A percentile compares a stretch with the other conserved stretches of the same genome.
Conservation (phyloP, 805 yeast genomes). For the Candida loeiensis region DNA sequence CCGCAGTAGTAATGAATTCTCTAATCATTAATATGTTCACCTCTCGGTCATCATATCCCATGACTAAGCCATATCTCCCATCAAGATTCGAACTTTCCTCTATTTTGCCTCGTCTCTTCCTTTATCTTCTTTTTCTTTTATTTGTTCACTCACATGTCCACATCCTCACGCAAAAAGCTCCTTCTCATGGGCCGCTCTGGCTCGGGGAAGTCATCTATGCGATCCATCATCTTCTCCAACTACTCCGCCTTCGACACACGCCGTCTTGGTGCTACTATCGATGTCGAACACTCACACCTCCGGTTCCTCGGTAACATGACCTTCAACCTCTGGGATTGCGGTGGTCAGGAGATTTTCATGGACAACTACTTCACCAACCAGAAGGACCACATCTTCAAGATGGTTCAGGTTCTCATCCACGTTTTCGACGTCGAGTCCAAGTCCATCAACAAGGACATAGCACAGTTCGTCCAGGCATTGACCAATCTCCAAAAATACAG, state of each 20-base stretch:
- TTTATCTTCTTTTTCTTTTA: neutral
- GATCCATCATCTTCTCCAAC: constrained; percentile 91
- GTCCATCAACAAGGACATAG: constrained; percentile 89
- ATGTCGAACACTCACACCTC: constrained; percentile 95
- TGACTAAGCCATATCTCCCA: too few species aligned
- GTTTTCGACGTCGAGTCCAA: constrained; percentile 95
- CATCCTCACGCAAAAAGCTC: constrained; percentile 38
- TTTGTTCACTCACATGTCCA: constrained; percentile 19
- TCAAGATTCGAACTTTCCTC: too few species aligned
- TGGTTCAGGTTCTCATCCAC: constrained; percentile 93
- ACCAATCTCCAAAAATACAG: constrained; percentile 78
- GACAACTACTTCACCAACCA: constrained; percentile 88
- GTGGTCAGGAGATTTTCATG: constrained; percentile 96
- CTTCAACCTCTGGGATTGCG: constrained; percentile 95
- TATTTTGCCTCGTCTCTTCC: neutral
- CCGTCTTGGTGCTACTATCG: constrained; percentile 93
- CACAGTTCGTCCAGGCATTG: constrained; percentile 80
- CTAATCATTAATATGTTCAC: too few species aligned
- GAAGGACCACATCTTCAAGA: constrained; percentile 87
- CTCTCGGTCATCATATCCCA: too few species aligned
- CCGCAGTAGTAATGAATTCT: too few species aligned
- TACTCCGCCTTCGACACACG: constrained; percentile 96
- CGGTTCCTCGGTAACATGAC: constrained; percentile 94
- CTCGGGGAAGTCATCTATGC: constrained; percentile 96
- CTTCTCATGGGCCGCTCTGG: constrained; percentile 84